Conservation (phyloP, 345 rosid genomes). For the Salix suchowensis region DNA sequence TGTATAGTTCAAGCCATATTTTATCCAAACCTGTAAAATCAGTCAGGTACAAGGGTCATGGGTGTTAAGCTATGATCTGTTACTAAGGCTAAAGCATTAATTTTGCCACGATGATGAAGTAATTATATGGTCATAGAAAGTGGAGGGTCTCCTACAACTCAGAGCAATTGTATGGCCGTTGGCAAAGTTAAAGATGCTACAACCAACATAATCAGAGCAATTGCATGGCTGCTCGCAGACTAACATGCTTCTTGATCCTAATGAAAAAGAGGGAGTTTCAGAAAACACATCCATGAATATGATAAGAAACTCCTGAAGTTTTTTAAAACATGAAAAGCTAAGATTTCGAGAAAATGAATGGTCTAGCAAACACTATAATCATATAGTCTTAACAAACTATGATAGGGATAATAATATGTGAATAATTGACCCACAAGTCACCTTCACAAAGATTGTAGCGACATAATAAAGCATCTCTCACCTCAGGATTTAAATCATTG, state of each 20-base stretch:
- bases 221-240: background rate
- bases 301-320: background rate
- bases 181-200: background rate
- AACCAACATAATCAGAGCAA: background rate
- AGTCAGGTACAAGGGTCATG: background rate
- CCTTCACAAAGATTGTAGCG: background rate
- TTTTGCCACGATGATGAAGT: background rate
- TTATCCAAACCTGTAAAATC: background rate
- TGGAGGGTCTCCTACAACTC: background rate
- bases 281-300: background rate
- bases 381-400: background rate
- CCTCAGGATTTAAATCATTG: slow-evolving; percentile 93
- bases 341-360: background rate
- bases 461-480: slow-evolving; percentile 16
- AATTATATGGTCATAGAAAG: background rate
- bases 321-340: background rate
- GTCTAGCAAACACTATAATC: background rate
- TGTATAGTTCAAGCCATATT: background rate
- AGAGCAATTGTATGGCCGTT: background rate
- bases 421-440: background rate
- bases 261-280: background rate
- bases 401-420: background rate
- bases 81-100: background rate
- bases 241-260: background rate
- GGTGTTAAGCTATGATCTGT: background rate